Percentiles rank a stretch among this genome's conserved stretches.
Evolutionary conservation across 441 rosid species (phyloP).

Genomic region (California macrophylla): DNA sequence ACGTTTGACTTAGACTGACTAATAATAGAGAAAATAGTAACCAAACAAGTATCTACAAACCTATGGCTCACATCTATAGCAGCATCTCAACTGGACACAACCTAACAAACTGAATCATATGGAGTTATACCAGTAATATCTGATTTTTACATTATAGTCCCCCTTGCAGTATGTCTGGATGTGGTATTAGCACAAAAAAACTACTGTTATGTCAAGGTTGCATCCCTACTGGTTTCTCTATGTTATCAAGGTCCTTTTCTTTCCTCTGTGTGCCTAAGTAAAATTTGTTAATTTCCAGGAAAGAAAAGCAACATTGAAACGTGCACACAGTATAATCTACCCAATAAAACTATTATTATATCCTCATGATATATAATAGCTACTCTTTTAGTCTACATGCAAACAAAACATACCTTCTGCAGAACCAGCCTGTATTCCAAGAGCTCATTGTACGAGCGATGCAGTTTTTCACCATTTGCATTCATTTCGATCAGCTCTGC

Average conservation of each 20-base stretch:
- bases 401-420: conserved; percentile 48
- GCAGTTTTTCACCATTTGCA: conserved; percentile 71
- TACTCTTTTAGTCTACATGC: neutral
- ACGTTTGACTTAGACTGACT: neutral
- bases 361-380: neutral
- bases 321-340: neutral
- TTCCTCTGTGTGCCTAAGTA: neutral
- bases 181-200: neutral
- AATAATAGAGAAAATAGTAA: neutral
- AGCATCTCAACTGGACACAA: neutral
- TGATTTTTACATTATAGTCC: neutral
- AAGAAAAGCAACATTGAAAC: neutral
- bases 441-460: conserved; percentile 61
- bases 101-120: neutral
- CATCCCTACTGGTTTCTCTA: neutral
- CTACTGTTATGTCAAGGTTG: neutral
- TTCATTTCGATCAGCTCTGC: conserved; percentile 81
- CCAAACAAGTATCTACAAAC: neutral
- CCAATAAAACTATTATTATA: neutral
- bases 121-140: neutral
- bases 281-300: neutral
- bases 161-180: neutral
- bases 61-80: neutral
- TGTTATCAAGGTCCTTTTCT: neutral
- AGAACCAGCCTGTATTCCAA: conserved; percentile 72